Base-by-base conservation (phyloP, 768 basidiomycete species). In the Gautieria morchelliformis region DNA sequence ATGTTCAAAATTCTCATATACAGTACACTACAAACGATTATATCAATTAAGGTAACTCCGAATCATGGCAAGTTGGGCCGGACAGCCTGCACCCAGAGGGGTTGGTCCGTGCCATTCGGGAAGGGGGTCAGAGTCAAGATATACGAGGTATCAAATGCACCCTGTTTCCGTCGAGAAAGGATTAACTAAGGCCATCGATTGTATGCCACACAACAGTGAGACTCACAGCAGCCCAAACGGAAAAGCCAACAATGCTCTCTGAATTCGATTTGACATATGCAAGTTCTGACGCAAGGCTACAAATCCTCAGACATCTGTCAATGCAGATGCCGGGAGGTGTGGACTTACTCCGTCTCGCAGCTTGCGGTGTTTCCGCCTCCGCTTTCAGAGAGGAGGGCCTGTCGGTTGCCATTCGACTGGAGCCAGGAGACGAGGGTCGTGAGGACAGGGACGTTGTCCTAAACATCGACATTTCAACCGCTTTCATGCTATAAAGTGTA, bases 101-200 rank as follows among this genome's bases (percentile, higher is more conserved):
- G 74, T 63, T 78, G 75, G 62, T 78, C 77, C 35, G 72, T 68
- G 48, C 77, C 76, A 62, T 78, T 69, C 20, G 72, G 59, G 66
- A 72, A 73, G 20, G 80, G 80, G 10, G 75, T 76, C 48, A 78
- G 66, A 24, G 74, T 72, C 48, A 81, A 70, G n/a, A 70, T 69
- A 64, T 82, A 82, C 50, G 69, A 72, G 1, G 76, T 72, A 58
- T 74, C 74, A 65, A 81, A 82, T 3, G 74, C 69, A 45, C 79
- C 79, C 53, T 55, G 40, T 12, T 24, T 7, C 10, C 14, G 14
- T 37, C 32, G 37, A 22, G 30, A 52, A 8, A 11, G 50, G 20
- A 65, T 59, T 48, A 60, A 35, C 9, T 58, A 55, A n/a, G n/a
- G n/a, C n/a, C n/a, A n/a, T n/a, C 55, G 27, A 4, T 4, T 27